Base-by-base conservation (phyloP, 2,329 filamentous ascomycete species). In the Penicillium sp. region DNA sequence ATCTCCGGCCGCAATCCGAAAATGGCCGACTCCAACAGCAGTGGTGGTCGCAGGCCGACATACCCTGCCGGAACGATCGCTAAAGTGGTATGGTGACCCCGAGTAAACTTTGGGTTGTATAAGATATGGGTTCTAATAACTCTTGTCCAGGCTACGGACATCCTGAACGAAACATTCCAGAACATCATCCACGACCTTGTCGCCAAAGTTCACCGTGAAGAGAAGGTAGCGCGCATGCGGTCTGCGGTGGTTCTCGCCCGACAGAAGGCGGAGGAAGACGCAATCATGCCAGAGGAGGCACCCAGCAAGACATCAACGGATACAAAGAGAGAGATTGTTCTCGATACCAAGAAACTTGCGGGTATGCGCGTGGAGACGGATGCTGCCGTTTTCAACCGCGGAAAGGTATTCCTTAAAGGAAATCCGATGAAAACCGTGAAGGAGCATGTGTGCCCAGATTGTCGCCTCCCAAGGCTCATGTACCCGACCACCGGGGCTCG, bases 171-270 rank as follows among this genome's bases (percentile, higher is more conserved):
- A 57, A 78, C 78, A 22, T 75, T 87, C 41, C 78, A 82, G 64
- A 84, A 82, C 64, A 82, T 86, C 62, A 80, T 86, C 61, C 81
- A 85, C 69, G 80, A 83, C 62, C 78, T 84, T 25, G 80, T 84
- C 51, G 75, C 84, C 30, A 78, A 82, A 60, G 80, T 79, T 31
- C 84, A 87, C 66, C 82, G 82, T 59, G 77, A 82, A 55, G 84
- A 86, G 69, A 86, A 86, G 72, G 73, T 82, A 57, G 78, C 84
- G 40, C 80, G 84, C 55, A 83, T 83, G 80, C 79, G 79, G 72
- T 72, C 81, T 64, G 72, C 81, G 57, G 69, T 78, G 28, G 67
- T 78, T 25, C 57, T 75, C 40, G 73, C 75, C 36, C 68, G 75
- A 58, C 75, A 78, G 56, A 73, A 73, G 57, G 77, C 76, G 5